phyloP scores from a whole-genome alignment of 176 grass and related monocot genomes.

The Dactylis glomerata region DNA sequence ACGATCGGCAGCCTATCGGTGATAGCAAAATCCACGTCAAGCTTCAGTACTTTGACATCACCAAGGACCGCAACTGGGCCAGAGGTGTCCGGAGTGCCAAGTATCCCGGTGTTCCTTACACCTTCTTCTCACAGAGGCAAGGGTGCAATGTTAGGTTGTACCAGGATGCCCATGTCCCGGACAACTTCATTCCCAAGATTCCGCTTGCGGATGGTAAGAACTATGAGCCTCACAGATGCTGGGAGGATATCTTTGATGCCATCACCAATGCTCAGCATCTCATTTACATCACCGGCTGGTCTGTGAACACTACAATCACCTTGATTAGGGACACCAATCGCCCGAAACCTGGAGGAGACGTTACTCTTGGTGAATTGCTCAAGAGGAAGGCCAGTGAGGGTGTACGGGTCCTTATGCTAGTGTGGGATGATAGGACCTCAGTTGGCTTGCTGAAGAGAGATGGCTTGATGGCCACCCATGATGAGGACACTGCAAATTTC shows the following conservation, averaged over 20 bases:
- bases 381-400: conserved; percentile 65
- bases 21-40: conserved; percentile 59
- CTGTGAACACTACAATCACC: conserved; percentile 51
- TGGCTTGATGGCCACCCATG: conserved; percentile 66
- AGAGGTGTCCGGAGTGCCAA: conserved; percentile 47
- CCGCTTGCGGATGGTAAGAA: conserved; percentile 52
- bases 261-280: conserved; percentile 53
- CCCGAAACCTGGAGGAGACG: conserved; percentile 53
- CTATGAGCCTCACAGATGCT: conserved; percentile 61
- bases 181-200: conserved; percentile 62
- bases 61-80: conserved; percentile 46
- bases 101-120: conserved; percentile 66
- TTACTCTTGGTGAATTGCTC: conserved; percentile 61
- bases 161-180: conserved; percentile 57
- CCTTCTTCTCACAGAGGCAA: conserved; percentile 61
- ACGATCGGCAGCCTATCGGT: conserved; percentile 25
- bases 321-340: conserved; percentile 59
- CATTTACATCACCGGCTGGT: conserved; percentile 71
- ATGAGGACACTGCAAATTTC: conserved; percentile 53
- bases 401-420: conserved; percentile 55
- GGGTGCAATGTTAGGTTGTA: conserved; percentile 57
- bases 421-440: conserved; percentile 64
- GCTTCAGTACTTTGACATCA: conserved; percentile 47
- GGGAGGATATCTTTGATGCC: conserved; percentile 68
- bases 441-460: conserved; percentile 55